phyloP scores from a whole-genome alignment of 208 protist genomes.

The Leishmania major region DNA sequence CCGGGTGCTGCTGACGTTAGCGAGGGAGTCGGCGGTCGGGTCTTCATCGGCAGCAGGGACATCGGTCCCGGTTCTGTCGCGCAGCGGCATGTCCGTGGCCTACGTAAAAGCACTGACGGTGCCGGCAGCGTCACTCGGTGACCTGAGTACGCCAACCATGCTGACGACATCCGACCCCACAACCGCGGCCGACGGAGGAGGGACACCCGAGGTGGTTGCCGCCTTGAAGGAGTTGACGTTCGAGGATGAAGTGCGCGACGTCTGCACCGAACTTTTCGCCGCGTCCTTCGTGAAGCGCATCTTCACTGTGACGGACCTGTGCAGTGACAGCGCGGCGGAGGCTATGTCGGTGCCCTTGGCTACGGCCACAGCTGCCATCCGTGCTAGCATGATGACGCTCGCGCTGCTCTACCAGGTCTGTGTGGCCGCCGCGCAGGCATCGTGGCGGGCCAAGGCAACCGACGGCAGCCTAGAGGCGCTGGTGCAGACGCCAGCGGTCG shows the following conservation, averaged over 20 bases:
- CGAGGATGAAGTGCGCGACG: slow-evolving; percentile 28
- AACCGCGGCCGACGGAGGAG: background rate
- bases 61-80: slow-evolving; percentile 12
- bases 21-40: slow-evolving; percentile 2
- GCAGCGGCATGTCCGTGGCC: slow-evolving; percentile 23
- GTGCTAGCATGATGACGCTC: slow-evolving; percentile 17
- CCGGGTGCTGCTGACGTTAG: slow-evolving; percentile 14
- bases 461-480: slow-evolving; percentile 13
- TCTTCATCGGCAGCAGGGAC: background rate
- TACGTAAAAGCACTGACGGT: slow-evolving; percentile 34
- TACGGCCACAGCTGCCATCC: background rate
- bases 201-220: background rate
- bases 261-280: slow-evolving; percentile 20
- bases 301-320: slow-evolving; percentile 11
- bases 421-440: slow-evolving; percentile 16
- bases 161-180: background rate
- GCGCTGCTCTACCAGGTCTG: slow-evolving; percentile 31
- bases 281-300: slow-evolving; percentile 10
- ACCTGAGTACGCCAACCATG: slow-evolving; percentile 12
- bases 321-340: background rate
- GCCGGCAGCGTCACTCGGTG: slow-evolving; percentile 18
- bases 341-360: background rate
- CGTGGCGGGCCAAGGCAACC: slow-evolving; percentile 24
- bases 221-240: slow-evolving; percentile 18
- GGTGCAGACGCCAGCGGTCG: slow-evolving; percentile 4